Percentiles rank a stretch among this genome's conserved stretches.
Conservation (phyloP, 768 basidiomycete genomes). For the Trametes villosa region DNA sequence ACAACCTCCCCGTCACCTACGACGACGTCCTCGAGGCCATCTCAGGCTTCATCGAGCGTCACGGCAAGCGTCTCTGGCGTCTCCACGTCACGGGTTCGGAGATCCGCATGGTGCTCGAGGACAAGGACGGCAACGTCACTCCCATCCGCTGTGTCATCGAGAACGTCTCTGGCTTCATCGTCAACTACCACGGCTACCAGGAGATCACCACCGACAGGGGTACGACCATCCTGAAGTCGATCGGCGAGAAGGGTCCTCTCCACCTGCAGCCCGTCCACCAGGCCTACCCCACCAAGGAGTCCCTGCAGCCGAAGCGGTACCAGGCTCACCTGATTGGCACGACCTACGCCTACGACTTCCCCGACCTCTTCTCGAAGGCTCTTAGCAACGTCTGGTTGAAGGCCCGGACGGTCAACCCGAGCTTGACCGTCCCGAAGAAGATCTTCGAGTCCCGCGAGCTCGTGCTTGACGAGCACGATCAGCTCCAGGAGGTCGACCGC, state of each 20-base stretch:
- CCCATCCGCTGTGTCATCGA: constrained; percentile 98
- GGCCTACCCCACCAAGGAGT: constrained; percentile 96
- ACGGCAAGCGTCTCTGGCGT: constrained; percentile 98
- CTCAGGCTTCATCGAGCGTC: constrained; percentile 98
- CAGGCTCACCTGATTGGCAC: constrained; percentile 98
- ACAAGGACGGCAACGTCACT: constrained; percentile 91
- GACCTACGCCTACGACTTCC: constrained; percentile 99
- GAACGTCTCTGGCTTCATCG: constrained; percentile 98
- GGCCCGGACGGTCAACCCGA: constrained; percentile 63
- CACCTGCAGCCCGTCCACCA: constrained; percentile 95
- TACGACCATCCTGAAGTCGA: constrained; percentile 94
- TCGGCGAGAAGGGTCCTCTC: constrained; percentile 95
- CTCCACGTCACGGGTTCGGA: constrained; percentile 98
- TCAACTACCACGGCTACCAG: constrained; percentile 97
- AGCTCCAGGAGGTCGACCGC: constrained; percentile 87
- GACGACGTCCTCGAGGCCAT: constrained; percentile 97
- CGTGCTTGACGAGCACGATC: constrained; percentile 91
- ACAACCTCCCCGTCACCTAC: constrained; percentile 93
- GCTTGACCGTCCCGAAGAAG: constrained; percentile 73
- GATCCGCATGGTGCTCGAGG: constrained; percentile 93
- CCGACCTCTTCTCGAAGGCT: constrained; percentile 97
- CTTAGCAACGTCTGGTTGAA: constrained; percentile 91
- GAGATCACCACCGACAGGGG: constrained; percentile 97
- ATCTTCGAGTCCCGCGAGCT: constrained; percentile 87
- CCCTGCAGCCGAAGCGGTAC: constrained; percentile 97